Conservation (phyloP, 2,329 filamentous ascomycete species). For the Aspergillaceae sp. region DNA sequence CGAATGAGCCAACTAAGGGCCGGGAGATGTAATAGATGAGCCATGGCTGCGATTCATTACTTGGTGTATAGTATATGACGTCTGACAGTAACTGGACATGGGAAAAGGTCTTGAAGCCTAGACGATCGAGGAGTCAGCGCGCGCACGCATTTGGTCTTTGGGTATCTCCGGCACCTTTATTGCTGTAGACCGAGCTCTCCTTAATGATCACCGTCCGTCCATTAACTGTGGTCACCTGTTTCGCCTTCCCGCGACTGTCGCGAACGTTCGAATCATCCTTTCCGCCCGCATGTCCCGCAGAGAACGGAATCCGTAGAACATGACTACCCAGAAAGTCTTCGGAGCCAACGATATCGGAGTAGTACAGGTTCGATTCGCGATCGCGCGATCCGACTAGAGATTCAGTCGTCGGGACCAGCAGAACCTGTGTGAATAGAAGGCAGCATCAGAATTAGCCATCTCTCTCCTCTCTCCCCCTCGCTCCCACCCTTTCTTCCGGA, state of each 20-base stretch:
- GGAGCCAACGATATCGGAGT: constrained; percentile 72
- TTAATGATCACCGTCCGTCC: constrained; percentile 90
- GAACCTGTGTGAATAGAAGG: constrained; percentile 45
- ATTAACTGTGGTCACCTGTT: constrained; percentile 87
- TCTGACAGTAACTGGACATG: constrained; percentile 83
- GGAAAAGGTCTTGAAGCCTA: constrained; percentile 83
- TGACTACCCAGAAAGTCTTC: constrained; percentile 97
- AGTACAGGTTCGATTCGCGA: constrained; percentile 67
- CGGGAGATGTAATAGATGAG: constrained; percentile 92
- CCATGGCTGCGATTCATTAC: constrained; percentile 86
- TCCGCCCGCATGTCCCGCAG: constrained; percentile 38
- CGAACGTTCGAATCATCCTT: constrained; percentile 60
- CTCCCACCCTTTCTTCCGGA: too few relatives aligned
- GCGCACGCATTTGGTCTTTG: background rate
- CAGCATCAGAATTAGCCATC: constrained; percentile 2
- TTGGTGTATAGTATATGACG: constrained; percentile 77
- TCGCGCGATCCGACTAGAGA: constrained; percentile 82
- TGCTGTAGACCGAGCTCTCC: constrained; percentile 85
- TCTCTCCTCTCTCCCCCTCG: too few relatives aligned
- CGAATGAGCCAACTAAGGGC: constrained; percentile 75
- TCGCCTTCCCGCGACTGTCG: constrained; percentile 85
- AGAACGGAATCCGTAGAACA: constrained; percentile 72
- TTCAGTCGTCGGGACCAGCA: constrained; percentile 90
- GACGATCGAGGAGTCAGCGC: constrained; percentile 8
- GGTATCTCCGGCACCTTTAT: constrained; percentile 62